Percentiles rank a stretch among this genome's conserved stretches.
phyloP scores from a whole-genome alignment of 2,329 filamentous ascomycete species.

The Aspergillaceae sp. region DNA sequence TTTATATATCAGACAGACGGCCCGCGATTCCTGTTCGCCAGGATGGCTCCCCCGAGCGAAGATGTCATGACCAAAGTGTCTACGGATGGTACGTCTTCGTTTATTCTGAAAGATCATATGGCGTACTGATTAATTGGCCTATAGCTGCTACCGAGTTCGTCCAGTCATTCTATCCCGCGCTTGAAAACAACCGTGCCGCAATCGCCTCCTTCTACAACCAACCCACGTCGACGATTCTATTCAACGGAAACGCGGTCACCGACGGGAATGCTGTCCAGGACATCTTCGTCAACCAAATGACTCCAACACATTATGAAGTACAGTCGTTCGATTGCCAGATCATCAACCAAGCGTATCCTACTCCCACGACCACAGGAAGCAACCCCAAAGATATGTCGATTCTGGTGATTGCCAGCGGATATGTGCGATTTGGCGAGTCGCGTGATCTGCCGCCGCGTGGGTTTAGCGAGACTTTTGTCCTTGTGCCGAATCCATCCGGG shows the following conservation, averaged over 20 bases:
- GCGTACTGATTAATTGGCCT: too few relatives aligned
- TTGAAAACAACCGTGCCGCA: constrained; percentile 51
- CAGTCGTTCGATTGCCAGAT: constrained; percentile 70
- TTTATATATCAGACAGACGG: not conserved
- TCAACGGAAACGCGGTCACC: constrained; percentile 64
- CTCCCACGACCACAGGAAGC: constrained; percentile 37
- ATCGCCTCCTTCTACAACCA: constrained; percentile 63
- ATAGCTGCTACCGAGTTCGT: constrained; percentile 64
- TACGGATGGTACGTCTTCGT: constrained; percentile 28
- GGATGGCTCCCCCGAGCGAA: constrained; percentile 25
- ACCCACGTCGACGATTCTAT: constrained; percentile 57
- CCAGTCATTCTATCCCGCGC: constrained; percentile 64
- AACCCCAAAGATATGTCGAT: constrained; percentile 56
- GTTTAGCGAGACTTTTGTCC: constrained; percentile 72
- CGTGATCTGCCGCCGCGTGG: constrained; percentile 55
- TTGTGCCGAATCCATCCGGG: constrained; percentile 59
- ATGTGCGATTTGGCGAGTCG: constrained; percentile 57
- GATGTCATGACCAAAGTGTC: constrained; percentile 34
- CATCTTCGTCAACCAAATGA: constrained; percentile 60
- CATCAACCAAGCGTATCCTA: constrained; percentile 60
- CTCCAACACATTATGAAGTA: constrained; percentile 58
- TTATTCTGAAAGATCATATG: not conserved
- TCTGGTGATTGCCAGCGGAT: constrained; percentile 64
- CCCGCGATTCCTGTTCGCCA: not conserved
- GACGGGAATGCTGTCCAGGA: constrained; percentile 58